A percentile compares a stretch with the other conserved stretches of the same genome.
phyloP scores from a whole-genome alignment of 2,329 filamentous ascomycete species.

The Stemphylium lycopersici region DNA sequence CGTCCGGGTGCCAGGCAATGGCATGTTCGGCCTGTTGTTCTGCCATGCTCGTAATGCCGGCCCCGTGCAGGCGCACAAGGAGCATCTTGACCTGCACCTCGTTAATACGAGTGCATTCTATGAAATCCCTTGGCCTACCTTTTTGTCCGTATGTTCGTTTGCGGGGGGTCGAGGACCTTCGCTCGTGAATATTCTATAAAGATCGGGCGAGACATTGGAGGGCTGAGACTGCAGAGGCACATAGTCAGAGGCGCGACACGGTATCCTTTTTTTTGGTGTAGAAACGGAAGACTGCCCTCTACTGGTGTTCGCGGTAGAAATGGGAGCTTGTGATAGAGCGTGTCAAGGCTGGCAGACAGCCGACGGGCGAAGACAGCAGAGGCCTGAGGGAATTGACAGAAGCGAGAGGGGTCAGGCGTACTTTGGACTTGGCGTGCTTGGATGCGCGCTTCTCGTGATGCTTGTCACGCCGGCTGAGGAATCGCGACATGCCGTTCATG shows the following conservation, averaged over 20 bases:
- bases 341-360: conserved; percentile 25
- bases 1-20: conserved; percentile 68
- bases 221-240: conserved; percentile 33
- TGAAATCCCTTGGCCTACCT: conserved; percentile 39
- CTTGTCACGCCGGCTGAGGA: conserved; percentile 74
- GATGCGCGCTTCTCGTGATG: conserved; percentile 46
- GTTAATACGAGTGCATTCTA: conserved; percentile 8
- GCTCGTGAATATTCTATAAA: conserved; percentile 69
- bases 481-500: conserved; percentile 64
- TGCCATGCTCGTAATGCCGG: conserved; percentile 63
- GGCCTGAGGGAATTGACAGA: conserved; percentile 23
- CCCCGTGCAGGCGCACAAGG: conserved; percentile 57
- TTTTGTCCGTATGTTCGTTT: conserved; percentile 64
- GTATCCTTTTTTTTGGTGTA: conserved; percentile 24
- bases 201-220: conserved; percentile 50
- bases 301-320: conserved; percentile 21
- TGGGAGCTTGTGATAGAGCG: conserved; percentile 34
- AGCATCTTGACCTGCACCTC: conserved; percentile 58
- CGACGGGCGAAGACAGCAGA: conserved; percentile 17
- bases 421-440: conserved; percentile 43
- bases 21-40: conserved; percentile 69
- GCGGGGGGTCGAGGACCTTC: conserved; percentile 57
- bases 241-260: conserved; percentile 36
- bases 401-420: conserved; percentile 30
- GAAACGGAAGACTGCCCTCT: conserved; percentile 25